Percentiles rank a stretch among this genome's conserved stretches.
These are phyloP conservation scores for Phaffomyces thermotolerans DNA, from an alignment of 805 yeast species.

Conservation along the genomic window DNA sequence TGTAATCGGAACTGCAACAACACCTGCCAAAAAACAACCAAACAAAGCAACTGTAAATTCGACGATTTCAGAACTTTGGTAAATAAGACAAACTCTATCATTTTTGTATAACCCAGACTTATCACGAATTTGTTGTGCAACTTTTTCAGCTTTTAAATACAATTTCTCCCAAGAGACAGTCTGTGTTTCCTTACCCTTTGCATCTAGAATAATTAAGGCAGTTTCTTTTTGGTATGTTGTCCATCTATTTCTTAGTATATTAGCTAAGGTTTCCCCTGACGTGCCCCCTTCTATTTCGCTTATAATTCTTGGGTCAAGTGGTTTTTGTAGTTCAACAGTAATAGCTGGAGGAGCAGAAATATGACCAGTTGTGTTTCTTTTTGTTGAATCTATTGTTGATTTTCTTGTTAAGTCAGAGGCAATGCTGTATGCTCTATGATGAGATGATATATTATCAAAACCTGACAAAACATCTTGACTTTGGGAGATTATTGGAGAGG, in stretches of 20 bases:
- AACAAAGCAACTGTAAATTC: slow-evolving; percentile 82
- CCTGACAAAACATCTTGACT: neutral
- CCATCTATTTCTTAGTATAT: slow-evolving; percentile 69
- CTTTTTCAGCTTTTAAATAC: slow-evolving; percentile 73
- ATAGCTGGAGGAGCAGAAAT: slow-evolving; percentile 27
- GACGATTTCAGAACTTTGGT: slow-evolving; percentile 73
- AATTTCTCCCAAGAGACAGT: slow-evolving; percentile 87
- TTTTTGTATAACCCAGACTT: slow-evolving; percentile 67
- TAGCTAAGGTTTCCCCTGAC: slow-evolving; percentile 56
- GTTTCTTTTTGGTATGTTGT: slow-evolving; percentile 53
- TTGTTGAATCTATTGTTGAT: slow-evolving; percentile 25
- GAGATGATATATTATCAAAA: slow-evolving; percentile 8
- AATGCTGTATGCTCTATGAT: slow-evolving; percentile 20
- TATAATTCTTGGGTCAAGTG: slow-evolving; percentile 55
- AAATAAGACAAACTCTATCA: slow-evolving; percentile 78
- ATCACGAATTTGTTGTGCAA: slow-evolving; percentile 76
- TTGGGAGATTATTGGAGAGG: neutral
- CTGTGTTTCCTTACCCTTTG: slow-evolving; percentile 71
- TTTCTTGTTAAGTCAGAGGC: slow-evolving; percentile 21
- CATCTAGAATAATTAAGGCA: slow-evolving; percentile 68
- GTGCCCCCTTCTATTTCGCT: slow-evolving; percentile 30
- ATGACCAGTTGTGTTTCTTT: slow-evolving; percentile 14
- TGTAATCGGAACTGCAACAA: slow-evolving; percentile 89
- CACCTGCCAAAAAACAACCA: slow-evolving; percentile 90
- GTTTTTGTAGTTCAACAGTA: slow-evolving; percentile 25